Evolutionary conservation across 2,329 filamentous ascomycete species (phyloP).

Genomic region (Phyllosticta citrichinensis): DNA sequence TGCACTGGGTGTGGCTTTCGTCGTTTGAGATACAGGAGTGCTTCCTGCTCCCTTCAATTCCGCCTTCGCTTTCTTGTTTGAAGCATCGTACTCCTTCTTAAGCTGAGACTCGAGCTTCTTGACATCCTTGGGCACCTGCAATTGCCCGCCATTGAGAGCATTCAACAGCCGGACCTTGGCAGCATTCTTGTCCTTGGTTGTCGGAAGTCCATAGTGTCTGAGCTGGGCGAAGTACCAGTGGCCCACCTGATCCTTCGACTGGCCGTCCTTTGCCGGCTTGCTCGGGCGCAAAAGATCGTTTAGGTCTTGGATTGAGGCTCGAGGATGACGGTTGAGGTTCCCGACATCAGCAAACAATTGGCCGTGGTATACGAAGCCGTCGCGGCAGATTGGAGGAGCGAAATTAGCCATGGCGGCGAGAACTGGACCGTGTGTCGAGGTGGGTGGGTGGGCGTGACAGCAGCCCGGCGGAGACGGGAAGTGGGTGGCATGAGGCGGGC

Average conservation of each 20-base stretch:
- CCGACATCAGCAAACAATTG: conserved; percentile 23
- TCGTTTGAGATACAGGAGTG: conserved; percentile 11
- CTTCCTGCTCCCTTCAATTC: conserved; percentile 15
- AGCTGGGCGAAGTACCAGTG: conserved; percentile 56
- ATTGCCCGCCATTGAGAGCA: conserved; percentile 39
- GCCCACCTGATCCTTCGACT: conserved; percentile 40
- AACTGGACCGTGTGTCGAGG: neutral
- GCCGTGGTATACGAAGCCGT: conserved; percentile 21
- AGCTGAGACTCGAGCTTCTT: conserved; percentile 42
- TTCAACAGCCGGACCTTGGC: conserved; percentile 51
- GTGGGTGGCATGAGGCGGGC: neutral
- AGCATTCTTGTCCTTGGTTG: conserved; percentile 47
- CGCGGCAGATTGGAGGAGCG: conserved; percentile 20
- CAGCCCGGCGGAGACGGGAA: neutral
- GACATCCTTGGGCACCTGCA: conserved; percentile 43
- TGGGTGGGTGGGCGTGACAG: neutral
- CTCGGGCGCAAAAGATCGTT: conserved; percentile 21
- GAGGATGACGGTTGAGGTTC: conserved; percentile 22
- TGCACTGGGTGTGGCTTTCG: neutral
- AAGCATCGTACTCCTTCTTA: conserved; percentile 48
- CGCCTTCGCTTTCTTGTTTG: conserved; percentile 39
- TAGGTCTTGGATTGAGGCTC: conserved; percentile 22
- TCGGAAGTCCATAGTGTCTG: conserved; percentile 50
- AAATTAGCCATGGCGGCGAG: conserved; percentile 16
- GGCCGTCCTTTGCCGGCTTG: conserved; percentile 11